Evolutionary conservation across 1,139 yeast genomes (phyloP).

Genomic region (Ogataea hybrid): DNA sequence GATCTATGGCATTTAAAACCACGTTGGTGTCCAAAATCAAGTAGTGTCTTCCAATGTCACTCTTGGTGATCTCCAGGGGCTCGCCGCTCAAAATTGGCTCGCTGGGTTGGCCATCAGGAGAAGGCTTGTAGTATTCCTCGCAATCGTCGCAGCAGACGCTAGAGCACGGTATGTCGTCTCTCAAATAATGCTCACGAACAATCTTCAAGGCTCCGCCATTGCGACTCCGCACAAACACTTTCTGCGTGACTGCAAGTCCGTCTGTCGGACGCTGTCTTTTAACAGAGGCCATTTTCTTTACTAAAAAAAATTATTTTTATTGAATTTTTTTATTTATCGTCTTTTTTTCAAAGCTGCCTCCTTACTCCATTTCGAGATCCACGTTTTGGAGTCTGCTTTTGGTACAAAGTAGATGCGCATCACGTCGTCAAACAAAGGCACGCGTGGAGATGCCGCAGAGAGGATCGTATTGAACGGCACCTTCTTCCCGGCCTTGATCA

Average conservation of each 20-base stretch:
- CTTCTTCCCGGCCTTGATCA: constrained; percentile 82
- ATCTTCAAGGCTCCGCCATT: constrained; percentile 89
- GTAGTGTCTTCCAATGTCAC: constrained; percentile 56
- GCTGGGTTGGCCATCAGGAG: constrained; percentile 52
- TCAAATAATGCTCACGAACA: constrained; percentile 89
- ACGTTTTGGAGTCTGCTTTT: constrained; percentile 56
- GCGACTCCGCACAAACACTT: constrained; percentile 88
- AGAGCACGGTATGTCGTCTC: constrained; percentile 90
- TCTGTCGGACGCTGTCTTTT: constrained; percentile 44
- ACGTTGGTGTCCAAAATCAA: constrained; percentile 86
- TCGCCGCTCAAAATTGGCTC: constrained; percentile 47
- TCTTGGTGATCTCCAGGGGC: constrained; percentile 44
- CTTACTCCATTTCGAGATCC: constrained; percentile 72
- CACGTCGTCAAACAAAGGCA: constrained; percentile 78
- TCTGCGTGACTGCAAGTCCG: constrained; percentile 77
- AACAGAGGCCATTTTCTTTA: constrained; percentile 2
- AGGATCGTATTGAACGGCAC: constrained; percentile 64
- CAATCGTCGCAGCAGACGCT: constrained; percentile 70
- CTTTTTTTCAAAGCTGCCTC: constrained; percentile 41
- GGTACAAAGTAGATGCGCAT: constrained; percentile 81
- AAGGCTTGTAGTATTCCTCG: constrained; percentile 52
- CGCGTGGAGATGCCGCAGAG: constrained; percentile 57
- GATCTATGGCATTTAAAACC: constrained; percentile 83
- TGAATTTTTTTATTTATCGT: constrained; percentile 1
- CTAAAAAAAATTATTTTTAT: background rate